Percentiles rank a stretch among this genome's conserved stretches.
Evolutionary conservation across 2,329 filamentous ascomycete genomes (phyloP).

Genomic region (Parasarocladium wereldwijsianum): DNA sequence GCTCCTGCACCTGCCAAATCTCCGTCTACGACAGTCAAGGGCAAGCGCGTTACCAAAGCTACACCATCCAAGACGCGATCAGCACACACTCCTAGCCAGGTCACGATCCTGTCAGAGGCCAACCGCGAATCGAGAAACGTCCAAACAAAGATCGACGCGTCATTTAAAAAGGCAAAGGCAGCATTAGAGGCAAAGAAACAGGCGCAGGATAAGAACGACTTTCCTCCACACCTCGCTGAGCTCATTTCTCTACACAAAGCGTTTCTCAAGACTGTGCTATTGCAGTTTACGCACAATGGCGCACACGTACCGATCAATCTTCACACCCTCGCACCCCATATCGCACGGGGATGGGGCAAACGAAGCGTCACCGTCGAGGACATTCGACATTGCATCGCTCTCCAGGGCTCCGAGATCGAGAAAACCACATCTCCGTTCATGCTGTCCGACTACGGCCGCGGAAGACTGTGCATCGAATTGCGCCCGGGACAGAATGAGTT

Average conservation of each 20-base stretch:
- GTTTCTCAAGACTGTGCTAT: conserved; percentile 51
- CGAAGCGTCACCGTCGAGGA: conserved; percentile 50
- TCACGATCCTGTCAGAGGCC: conserved; percentile 17
- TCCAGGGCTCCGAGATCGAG: conserved; percentile 28
- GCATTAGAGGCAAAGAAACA: conserved; percentile 7
- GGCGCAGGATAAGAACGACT: conserved; percentile 11
- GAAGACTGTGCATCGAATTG: conserved; percentile 45
- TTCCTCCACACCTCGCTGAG: conserved; percentile 40
- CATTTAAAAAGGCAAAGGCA: conserved; percentile 15
- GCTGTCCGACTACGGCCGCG: conserved; percentile 35
- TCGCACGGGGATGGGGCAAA: conserved; percentile 60
- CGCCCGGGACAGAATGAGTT: conserved; percentile 12
- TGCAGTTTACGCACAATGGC: conserved; percentile 59
- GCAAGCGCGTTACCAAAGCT: conserved; percentile 17
- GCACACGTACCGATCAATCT: conserved; percentile 48
- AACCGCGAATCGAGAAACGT: conserved; percentile 13
- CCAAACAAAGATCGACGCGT: conserved; percentile 24
- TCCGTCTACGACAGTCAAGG: conserved; percentile 8
- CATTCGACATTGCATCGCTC: conserved; percentile 49
- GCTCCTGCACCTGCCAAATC: conserved; percentile 3
- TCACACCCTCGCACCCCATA: conserved; percentile 41
- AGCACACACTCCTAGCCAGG: conserved; percentile 16
- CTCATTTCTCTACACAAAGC: conserved; percentile 49
- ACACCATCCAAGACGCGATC: conserved; percentile 14
- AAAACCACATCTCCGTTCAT: conserved; percentile 22